Conservation (phyloP, 768 basidiomycete genomes). For the Podaxis sp. region DNA sequence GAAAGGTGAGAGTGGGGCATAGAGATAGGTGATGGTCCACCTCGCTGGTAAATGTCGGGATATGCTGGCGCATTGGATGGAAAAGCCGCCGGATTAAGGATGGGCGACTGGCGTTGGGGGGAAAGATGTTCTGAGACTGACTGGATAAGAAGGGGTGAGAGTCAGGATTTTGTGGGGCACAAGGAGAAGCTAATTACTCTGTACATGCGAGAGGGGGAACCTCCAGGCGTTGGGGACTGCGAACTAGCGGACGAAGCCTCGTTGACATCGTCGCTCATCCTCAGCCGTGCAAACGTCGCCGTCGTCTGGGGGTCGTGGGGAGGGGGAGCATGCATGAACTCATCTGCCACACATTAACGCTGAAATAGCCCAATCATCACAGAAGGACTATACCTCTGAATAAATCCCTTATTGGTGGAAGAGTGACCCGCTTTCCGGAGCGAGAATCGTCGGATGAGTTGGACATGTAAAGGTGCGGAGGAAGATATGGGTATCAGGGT, state of each 20-base stretch:
- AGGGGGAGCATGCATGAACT: conserved; percentile 42
- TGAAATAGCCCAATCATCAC: conserved; percentile 6
- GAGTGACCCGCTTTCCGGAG: conserved; percentile 48
- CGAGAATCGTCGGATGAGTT: conserved; percentile 29
- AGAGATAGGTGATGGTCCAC: neutral
- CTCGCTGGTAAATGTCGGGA: neutral
- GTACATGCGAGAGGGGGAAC: neutral
- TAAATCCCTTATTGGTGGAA: conserved; percentile 71
- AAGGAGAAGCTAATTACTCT: neutral
- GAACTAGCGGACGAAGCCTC: conserved; percentile 1
- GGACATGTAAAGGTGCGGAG: conserved; percentile 23
- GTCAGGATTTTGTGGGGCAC: neutral
- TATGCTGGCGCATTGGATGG: neutral
- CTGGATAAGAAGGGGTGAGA: neutral
- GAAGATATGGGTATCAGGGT: conserved; percentile 15
- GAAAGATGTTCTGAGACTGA: neutral
- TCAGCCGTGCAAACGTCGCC: conserved; percentile 43
- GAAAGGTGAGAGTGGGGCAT: neutral
- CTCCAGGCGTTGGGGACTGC: neutral
- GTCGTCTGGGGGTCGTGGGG: conserved; percentile 34
- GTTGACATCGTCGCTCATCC: conserved; percentile 38
- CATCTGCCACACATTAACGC: conserved; percentile 33
- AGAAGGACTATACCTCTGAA: conserved; percentile 48
- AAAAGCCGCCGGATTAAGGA: neutral
- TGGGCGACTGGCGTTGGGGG: neutral